Conservation (phyloP, 2,329 filamentous ascomycete genomes). For the Clonostachys rhizophaga region DNA sequence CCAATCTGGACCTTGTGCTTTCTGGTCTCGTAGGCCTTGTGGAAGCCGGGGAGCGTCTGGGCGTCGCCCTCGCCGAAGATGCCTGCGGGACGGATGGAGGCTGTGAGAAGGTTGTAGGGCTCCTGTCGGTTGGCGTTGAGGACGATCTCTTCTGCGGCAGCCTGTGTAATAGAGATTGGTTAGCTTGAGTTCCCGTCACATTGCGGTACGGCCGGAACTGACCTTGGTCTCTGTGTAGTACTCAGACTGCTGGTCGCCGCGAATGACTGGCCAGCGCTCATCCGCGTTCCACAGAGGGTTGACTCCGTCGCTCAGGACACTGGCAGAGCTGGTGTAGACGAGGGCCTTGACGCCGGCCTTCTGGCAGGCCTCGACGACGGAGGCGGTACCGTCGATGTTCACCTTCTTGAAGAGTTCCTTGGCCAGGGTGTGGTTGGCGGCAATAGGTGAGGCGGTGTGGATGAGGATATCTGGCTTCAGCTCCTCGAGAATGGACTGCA, state of each 20-base stretch:
- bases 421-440: conserved; percentile 45
- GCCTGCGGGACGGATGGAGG: conserved; percentile 76
- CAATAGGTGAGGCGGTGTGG: conserved; percentile 76
- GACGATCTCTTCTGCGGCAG: conserved; percentile 76
- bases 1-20: conserved; percentile 80
- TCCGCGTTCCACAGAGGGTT: conserved; percentile 79
- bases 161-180: conserved; percentile 30
- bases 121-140: conserved; percentile 66
- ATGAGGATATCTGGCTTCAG: conserved; percentile 78
- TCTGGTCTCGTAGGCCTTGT: conserved; percentile 63
- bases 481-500: conserved; percentile 59
- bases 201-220: conserved; percentile 3
- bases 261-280: conserved; percentile 74
- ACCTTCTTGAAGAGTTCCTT: conserved; percentile 70
- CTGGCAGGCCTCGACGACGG: conserved; percentile 70
- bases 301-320: conserved; percentile 78
- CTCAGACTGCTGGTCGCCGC: conserved; percentile 65
- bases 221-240: conserved; percentile 94
- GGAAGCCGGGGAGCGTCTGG: conserved; percentile 67
- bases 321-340: conserved; percentile 88
- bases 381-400: conserved; percentile 82
- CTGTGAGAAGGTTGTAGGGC: conserved; percentile 63
- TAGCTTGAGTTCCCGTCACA: background rate
- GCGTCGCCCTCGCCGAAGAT: conserved; percentile 90
- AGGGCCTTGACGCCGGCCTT: conserved; percentile 71